A percentile compares a stretch with the other conserved stretches of the same genome.
These are phyloP conservation scores for Cyanidiococcus yangmingshanensis DNA, from an alignment of 23 red algal species.

Conservation along the genomic window DNA sequence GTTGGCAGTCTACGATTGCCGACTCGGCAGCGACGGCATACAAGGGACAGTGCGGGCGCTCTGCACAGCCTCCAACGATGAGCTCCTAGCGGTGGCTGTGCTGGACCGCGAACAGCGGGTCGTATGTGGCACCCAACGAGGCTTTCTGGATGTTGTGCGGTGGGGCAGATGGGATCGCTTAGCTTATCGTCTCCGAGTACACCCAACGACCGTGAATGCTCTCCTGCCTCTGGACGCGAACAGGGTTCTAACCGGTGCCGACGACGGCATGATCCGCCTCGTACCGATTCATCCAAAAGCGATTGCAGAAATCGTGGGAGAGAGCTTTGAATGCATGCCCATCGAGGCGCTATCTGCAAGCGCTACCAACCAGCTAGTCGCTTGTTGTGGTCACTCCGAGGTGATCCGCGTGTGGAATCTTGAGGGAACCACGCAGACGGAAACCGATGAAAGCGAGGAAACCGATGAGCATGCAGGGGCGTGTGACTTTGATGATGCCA, in stretches of 20 bases:
- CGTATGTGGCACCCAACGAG: conserved; percentile 18
- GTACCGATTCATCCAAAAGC: conserved; percentile 15
- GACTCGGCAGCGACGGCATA: background rate
- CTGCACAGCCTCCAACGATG: background rate
- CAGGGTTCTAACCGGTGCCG: conserved; percentile 7
- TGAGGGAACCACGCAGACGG: too few species aligned
- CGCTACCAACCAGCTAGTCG: background rate
- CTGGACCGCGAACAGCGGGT: conserved; percentile 3
- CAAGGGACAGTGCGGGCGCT: background rate
- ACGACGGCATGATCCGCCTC: conserved; percentile 27
- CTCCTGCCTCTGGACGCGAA: conserved; percentile 9
- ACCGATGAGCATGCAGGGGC: too few species aligned
- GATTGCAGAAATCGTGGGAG: conserved; percentile 2
- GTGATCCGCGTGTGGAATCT: background rate
- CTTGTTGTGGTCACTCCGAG: conserved; percentile 11
- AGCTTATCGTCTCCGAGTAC: background rate
- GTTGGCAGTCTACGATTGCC: background rate
- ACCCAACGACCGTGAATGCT: conserved; percentile 3
- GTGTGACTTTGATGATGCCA: too few species aligned
- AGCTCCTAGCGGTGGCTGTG: background rate
- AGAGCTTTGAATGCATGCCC: background rate
- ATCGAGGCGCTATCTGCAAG: background rate
- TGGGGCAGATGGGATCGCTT: conserved; percentile 27
- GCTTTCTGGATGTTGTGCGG: background rate
- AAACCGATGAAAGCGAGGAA: too few species aligned